Evolutionary conservation across 139 green algal genomes (phyloP), one percentile per base, ranked within the genome.

Genomic region (Pseudopediastrum boryanum): DNA sequence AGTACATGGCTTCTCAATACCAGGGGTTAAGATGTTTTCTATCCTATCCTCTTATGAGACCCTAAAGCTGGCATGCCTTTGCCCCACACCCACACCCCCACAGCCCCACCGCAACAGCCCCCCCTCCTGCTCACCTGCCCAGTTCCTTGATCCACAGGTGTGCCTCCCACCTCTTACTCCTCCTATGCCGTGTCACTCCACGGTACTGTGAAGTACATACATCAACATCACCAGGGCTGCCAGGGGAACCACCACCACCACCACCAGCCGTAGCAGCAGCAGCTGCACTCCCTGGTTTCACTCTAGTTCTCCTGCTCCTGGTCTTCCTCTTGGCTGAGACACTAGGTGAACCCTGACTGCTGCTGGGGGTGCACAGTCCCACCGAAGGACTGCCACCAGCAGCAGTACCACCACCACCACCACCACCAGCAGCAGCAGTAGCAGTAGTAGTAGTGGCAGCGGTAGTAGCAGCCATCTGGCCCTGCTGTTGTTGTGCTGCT

Each of bases 111-210:
- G 16, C 9, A 13, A 39, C 12, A 52, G 4, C 16, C 3, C 50
- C 10, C 63, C 16, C 68, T 68, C 6, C 51, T n/a, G 3, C 56
- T 52, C 51, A 83, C 85, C 82, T 97, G 93, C 91, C 90, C 23
- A 96, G 80, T 12, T 96, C 91, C 78, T 93, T 94, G 10, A 97
- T 85, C 94, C 94, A 97, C 52, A 97, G 94, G 83, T 98, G 93
- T 8, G 87, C 85, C 77, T 94, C 88, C 88, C 89, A 95, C 71
- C 88, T 85, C 43, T 90, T 90, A 39, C 86, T 93, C 48, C 93
- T 85, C 21, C 87, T 73, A 86, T 97, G 93, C 54, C 88, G 89
- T 13, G 91, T 97, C 9, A 97, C 93, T 9, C 93, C 93, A 1
- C 92, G 69, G 80, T 84, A 97, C 38, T 73, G 58, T 5, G 83